Conservation (phyloP, 352 stramenopile species). For the Phytopythium mirpurense region DNA sequence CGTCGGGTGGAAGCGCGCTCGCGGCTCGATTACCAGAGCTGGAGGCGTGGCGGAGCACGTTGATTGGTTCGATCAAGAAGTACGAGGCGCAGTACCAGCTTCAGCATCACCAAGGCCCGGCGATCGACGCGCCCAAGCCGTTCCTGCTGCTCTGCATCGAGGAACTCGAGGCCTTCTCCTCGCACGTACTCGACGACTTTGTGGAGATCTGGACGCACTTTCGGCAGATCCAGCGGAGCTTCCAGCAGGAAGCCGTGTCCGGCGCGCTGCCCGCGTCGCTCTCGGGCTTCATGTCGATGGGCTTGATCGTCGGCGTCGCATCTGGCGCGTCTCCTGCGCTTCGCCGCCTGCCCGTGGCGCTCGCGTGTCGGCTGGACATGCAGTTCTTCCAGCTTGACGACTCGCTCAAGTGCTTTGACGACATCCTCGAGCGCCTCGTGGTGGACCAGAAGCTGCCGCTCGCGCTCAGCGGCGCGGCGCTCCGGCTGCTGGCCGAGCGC, state of each 20-base stretch:
- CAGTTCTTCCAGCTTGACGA: slow-evolving; percentile 79
- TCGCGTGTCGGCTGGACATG: slow-evolving; percentile 51
- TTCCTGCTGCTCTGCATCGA: slow-evolving; percentile 75
- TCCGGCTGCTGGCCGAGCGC: slow-evolving; percentile 38
- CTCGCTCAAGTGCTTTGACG: slow-evolving; percentile 67
- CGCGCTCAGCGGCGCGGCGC: slow-evolving; percentile 34
- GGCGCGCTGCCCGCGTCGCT: not conserved
- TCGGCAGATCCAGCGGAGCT: slow-evolving; percentile 7
- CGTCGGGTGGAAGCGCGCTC: not conserved
- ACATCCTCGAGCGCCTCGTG: slow-evolving; percentile 68
- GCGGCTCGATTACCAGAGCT: not conserved
- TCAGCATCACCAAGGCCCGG: slow-evolving; percentile 4
- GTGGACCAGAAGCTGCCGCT: slow-evolving; percentile 61
- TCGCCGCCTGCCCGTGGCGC: slow-evolving; percentile 48
- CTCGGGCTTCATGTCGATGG: slow-evolving; percentile 23
- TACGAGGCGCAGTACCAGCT: slow-evolving; percentile 37
- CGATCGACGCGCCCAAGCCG: slow-evolving; percentile 13
- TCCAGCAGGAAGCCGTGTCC: slow-evolving; percentile 12
- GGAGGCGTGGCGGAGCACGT: not conserved
- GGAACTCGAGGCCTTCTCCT: slow-evolving; percentile 58
- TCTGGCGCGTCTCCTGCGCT: slow-evolving; percentile 61
- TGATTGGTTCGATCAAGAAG: slow-evolving; percentile 1
- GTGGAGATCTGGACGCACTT: slow-evolving; percentile 69
- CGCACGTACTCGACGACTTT: slow-evolving; percentile 59
- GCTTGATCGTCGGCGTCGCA: slow-evolving; percentile 65